A percentile compares a stretch with the other conserved stretches of the same genome.
phyloP scores from a whole-genome alignment of 2,329 filamentous ascomycete genomes.

The Colletotrichum trifolii region DNA sequence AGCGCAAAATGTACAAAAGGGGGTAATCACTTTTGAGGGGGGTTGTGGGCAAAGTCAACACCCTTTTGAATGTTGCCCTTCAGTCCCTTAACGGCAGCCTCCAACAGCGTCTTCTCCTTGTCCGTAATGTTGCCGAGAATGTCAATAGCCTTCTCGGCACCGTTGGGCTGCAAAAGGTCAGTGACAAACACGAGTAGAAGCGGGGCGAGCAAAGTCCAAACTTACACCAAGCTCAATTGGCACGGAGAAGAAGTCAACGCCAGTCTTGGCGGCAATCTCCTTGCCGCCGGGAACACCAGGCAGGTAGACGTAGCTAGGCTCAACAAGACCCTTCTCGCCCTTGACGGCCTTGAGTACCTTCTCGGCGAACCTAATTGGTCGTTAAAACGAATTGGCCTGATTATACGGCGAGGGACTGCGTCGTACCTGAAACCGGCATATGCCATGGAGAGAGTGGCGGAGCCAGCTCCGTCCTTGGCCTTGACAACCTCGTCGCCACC shows the following conservation, averaged over 20 bases:
- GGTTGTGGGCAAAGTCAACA: constrained; percentile 87
- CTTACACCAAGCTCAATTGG: constrained; percentile 95
- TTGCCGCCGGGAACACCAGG: constrained; percentile 89
- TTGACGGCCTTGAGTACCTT: constrained; percentile 88
- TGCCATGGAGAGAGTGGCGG: constrained; percentile 93
- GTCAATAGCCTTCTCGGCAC: constrained; percentile 87
- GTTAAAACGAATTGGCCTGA: constrained; percentile 38
- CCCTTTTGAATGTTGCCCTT: constrained; percentile 96
- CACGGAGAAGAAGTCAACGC: constrained; percentile 94
- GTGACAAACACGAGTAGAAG: constrained; percentile 39
- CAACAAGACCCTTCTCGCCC: constrained; percentile 92
- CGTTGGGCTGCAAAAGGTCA: constrained; percentile 70
- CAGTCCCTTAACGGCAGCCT: constrained; percentile 79
- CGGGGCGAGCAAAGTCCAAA: constrained; percentile 40
- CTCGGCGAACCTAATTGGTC: constrained; percentile 80
- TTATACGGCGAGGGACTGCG: constrained; percentile 14
- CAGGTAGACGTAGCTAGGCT: constrained; percentile 96
- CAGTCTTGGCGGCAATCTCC: constrained; percentile 84
- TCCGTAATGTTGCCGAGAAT: constrained; percentile 81
- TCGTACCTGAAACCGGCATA: constrained; percentile 90
- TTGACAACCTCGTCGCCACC: constrained; percentile 97
- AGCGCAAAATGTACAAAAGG: constrained; percentile 39
- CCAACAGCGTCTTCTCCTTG: constrained; percentile 88
- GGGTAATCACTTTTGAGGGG: constrained; percentile 83
- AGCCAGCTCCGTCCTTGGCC: constrained; percentile 92